A percentile compares a stretch with the other conserved stretches of the same genome.
phyloP scores from a whole-genome alignment of 805 yeast species.

The Kodamaea hsintzibuensis region DNA sequence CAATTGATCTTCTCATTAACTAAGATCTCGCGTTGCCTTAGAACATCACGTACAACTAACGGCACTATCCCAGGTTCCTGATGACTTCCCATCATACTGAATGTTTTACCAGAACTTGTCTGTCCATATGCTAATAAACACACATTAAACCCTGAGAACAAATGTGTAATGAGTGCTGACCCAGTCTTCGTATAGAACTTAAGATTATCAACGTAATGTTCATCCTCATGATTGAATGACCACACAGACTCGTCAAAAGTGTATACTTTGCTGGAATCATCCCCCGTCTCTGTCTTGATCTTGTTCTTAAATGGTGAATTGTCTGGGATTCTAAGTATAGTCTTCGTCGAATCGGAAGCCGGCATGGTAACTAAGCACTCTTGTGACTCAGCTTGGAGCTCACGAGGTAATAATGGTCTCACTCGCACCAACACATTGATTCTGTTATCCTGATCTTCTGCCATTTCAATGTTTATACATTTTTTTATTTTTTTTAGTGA shows the following conservation, averaged over 20 bases:
- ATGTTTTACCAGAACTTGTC: slow-evolving; percentile 45
- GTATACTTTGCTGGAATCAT: slow-evolving; percentile 27
- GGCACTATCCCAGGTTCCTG: slow-evolving; percentile 40
- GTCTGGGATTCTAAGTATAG: slow-evolving; percentile 12
- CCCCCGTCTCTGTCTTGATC: slow-evolving; percentile 10
- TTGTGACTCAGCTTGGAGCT: slow-evolving; percentile 14
- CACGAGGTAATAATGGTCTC: slow-evolving; percentile 44
- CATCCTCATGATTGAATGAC: slow-evolving; percentile 40
- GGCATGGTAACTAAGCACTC: slow-evolving; percentile 35
- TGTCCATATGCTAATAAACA: slow-evolving; percentile 46
- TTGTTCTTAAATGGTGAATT: slow-evolving; percentile 18
- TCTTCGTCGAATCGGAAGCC: slow-evolving; percentile 18
- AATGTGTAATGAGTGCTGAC: slow-evolving; percentile 54
- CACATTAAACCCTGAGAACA: slow-evolving; percentile 43
- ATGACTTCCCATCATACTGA: slow-evolving; percentile 44
- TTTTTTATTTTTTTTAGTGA: background rate
- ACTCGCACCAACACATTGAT: slow-evolving; percentile 55
- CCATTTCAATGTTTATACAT: background rate
- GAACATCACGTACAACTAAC: slow-evolving; percentile 51
- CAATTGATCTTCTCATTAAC: slow-evolving; percentile 40
- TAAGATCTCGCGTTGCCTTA: slow-evolving; percentile 41
- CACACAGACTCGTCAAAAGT: slow-evolving; percentile 54
- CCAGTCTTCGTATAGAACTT: slow-evolving; percentile 58
- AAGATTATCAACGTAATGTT: slow-evolving; percentile 47
- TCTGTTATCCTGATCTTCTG: slow-evolving; percentile 17